Conservation (phyloP, 306 rosid genomes). For the Mucuna pruriens region DNA sequence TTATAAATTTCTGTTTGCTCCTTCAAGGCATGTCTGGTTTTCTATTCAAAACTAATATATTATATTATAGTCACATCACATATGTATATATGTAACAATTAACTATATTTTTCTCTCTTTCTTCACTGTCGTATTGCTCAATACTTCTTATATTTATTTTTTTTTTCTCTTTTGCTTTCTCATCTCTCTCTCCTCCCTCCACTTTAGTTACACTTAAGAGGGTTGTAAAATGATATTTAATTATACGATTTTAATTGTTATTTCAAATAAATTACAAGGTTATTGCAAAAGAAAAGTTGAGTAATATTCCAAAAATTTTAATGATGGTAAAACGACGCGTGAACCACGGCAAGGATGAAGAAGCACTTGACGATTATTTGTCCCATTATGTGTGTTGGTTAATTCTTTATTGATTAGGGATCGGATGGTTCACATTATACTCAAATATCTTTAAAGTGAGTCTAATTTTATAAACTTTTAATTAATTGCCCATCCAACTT, state of each 20-base stretch:
- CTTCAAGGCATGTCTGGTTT: background rate
- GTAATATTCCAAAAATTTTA: background rate
- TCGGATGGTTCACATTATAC: constrained; percentile 7
- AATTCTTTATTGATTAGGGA: background rate
- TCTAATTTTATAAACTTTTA: background rate
- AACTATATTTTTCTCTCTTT: background rate
- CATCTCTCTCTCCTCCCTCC: background rate
- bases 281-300: no score
- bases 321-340: background rate
- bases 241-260: background rate
- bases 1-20: background rate
- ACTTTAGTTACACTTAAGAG: background rate
- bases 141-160: background rate
- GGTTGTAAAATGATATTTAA: background rate
- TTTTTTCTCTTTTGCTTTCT: background rate
- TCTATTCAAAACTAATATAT: background rate
- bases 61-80: background rate
- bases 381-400: background rate
- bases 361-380: constrained; percentile 8
- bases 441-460: background rate
- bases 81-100: background rate
- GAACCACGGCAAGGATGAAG: background rate
- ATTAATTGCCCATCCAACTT: background rate
- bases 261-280: background rate
- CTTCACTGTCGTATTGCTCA: background rate